Evolutionary conservation across 768 basidiomycete species (phyloP).

Genomic region (Brasilioporus rufonigricans): DNA sequence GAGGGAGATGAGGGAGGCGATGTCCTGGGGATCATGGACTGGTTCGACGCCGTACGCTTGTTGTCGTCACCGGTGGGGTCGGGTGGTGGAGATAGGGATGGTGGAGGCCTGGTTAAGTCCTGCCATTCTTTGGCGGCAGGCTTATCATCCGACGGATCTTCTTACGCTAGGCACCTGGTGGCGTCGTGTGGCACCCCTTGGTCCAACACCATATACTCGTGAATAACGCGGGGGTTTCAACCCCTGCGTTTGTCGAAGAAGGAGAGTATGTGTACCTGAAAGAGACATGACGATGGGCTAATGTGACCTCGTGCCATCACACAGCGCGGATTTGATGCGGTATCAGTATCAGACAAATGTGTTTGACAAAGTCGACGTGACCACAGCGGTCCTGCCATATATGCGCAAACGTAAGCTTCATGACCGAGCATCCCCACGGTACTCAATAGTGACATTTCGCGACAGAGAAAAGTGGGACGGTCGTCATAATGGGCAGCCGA

Average conservation of each 20-base stretch:
- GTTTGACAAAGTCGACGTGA: slow-evolving; percentile 47
- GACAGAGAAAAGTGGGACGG: slow-evolving; percentile 36
- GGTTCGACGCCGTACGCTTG: slow-evolving; percentile 17
- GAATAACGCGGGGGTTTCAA: slow-evolving; percentile 49
- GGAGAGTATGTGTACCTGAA: slow-evolving; percentile 45
- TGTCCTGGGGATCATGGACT: slow-evolving; percentile 39
- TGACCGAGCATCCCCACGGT: too few relatives aligned
- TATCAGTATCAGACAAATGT: too few relatives aligned
- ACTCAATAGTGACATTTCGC: neutral
- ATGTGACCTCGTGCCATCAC: neutral
- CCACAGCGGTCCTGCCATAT: slow-evolving; percentile 49
- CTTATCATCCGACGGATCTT: too few relatives aligned
- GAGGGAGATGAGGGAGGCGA: slow-evolving; percentile 49
- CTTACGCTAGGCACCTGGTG: too few relatives aligned
- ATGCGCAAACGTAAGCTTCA: slow-evolving; percentile 35
- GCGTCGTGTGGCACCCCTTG: too few relatives aligned
- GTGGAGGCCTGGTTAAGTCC: too few relatives aligned
- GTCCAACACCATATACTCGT: too few relatives aligned
- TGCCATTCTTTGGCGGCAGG: too few relatives aligned
- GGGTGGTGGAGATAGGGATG: too few relatives aligned
- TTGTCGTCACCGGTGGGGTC: neutral
- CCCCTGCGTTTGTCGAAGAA: slow-evolving; percentile 29
- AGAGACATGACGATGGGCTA: too few relatives aligned
- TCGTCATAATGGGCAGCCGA: slow-evolving; percentile 55
- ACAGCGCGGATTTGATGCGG: slow-evolving; percentile 33